A percentile compares a stretch with the other conserved stretches of the same genome.
Evolutionary conservation across 2,329 filamentous ascomycete genomes (phyloP).

Genomic region (Stromatinia cepivora): DNA sequence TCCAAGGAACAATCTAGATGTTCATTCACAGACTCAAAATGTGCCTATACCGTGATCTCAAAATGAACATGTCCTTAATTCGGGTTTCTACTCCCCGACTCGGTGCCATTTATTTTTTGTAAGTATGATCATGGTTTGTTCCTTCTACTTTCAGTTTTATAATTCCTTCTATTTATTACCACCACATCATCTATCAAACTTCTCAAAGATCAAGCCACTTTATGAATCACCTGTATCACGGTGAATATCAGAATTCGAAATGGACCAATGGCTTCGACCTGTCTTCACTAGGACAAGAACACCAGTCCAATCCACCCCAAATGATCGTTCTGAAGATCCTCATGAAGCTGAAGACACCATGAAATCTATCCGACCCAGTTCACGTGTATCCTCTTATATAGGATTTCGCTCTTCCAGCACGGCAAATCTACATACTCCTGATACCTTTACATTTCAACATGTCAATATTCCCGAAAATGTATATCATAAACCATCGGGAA

Average conservation of each 20-base stretch:
- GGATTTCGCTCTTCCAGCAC: slow-evolving; percentile 30
- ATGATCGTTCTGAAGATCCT: slow-evolving; percentile 26
- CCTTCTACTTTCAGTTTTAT: slow-evolving; percentile 4
- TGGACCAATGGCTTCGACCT: slow-evolving; percentile 38
- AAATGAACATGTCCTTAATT: neutral
- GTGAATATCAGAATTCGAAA: slow-evolving; percentile 19
- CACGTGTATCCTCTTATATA: slow-evolving; percentile 36
- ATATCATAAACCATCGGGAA: slow-evolving; percentile 38
- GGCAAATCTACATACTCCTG: slow-evolving; percentile 24
- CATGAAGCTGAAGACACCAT: slow-evolving; percentile 28
- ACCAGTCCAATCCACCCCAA: slow-evolving; percentile 25
- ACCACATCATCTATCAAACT: neutral
- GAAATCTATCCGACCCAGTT: slow-evolving; percentile 29
- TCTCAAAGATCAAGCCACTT: neutral
- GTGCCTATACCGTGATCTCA: neutral
- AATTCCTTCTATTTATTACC: neutral
- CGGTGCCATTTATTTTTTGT: neutral
- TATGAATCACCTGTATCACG: neutral
- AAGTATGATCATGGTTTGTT: neutral
- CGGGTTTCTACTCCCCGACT: neutral
- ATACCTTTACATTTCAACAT: slow-evolving; percentile 28
- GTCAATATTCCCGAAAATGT: slow-evolving; percentile 33
- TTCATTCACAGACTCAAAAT: neutral
- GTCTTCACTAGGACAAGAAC: slow-evolving; percentile 34
- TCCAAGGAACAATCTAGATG: neutral